phyloP scores from a whole-genome alignment of 2,329 filamentous ascomycete genomes.

The Thielaviopsis musarum region DNA sequence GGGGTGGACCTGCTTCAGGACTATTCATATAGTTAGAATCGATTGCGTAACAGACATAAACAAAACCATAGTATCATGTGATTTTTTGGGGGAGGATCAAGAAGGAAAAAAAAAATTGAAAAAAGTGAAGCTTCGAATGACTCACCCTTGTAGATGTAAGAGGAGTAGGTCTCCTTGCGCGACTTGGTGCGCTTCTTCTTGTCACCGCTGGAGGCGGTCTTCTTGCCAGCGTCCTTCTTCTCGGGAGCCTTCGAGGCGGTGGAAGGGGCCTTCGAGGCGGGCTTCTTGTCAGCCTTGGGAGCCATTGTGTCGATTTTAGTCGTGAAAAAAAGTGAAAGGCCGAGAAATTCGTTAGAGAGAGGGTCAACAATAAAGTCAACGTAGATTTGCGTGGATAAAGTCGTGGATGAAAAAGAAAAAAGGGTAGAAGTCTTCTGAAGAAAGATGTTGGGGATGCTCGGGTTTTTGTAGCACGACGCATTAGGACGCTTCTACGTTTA shows the following conservation, averaged over 20 bases:
- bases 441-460: conserved; percentile 33
- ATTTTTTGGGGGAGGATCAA: background rate
- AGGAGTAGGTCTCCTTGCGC: conserved; percentile 99
- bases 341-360: background rate
- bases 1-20: conserved; percentile 99
- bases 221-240: conserved; percentile 99
- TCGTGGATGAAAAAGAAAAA: conserved; percentile 11
- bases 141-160: conserved; percentile 99
- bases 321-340: conserved; percentile 14
- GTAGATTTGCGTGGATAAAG: conserved; percentile 14
- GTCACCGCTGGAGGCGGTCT: conserved; percentile 87
- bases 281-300: conserved; percentile 97
- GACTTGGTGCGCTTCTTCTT: conserved; percentile 99
- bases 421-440: conserved; percentile 28
- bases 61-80: background rate
- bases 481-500: conserved; percentile 23
- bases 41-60: conserved; percentile 1
- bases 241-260: conserved; percentile 55
- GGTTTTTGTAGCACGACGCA: conserved; percentile 46
- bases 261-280: conserved; percentile 89
- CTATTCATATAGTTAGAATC: conserved; percentile 28
- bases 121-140: conserved; percentile 12
- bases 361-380: background rate
- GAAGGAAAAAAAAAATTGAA: background rate
- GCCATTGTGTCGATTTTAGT: conserved; percentile 53